Evolutionary conservation across 2,329 filamentous ascomycete genomes (phyloP), one percentile per base, ranked within the genome.

Genomic region (Ophiosphaerella korrae): DNA sequence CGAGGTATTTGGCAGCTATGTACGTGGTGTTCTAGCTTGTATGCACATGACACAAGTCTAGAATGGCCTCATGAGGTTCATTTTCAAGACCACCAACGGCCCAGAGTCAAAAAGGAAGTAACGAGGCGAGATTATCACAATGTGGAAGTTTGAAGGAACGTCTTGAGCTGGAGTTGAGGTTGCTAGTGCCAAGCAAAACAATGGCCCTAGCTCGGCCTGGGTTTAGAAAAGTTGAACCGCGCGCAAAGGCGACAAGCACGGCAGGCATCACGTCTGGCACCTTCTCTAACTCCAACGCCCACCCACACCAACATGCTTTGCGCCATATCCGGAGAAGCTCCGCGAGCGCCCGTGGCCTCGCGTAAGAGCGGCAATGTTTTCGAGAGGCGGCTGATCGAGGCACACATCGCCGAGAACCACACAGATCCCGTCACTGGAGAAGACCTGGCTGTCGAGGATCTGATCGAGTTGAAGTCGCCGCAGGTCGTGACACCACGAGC

Each of bases 351-450:
- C 48, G 93, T 97, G 63, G 90, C 92, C 70, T 99, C 94, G 71
- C 88, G 89, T 76, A 96, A 97, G 80, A 95, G 91, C 71, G 92
- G 93, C 66, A 88, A 89, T 73, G 85, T 97, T 43, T 99, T 95
- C 75, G 94, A 99, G 78, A 96, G 91, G 78, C 88, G 93, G 43
- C 82, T 99, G 58, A 93, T 99, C 68, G 92, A 97, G 74, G 89
- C 93, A 64, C 96, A 97, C 74, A 92, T 99, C 69, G 84, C 89
- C 60, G 91, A 97, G 76, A 86, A 97, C 76, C 91, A 90, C 67
- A 95, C 91, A 62, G 94, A 99, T 68, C 94, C 94, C 26, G 87
- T 92, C 51, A 94, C 88, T 49, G 90, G 90, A 70, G 90, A 96
- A 72, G 88, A 93, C 48, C 84, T 97, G 48, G 84, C 88, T 48